phyloP scores from a whole-genome alignment of 1,139 yeast genomes.

The Nakaseomyces nivariensis region DNA sequence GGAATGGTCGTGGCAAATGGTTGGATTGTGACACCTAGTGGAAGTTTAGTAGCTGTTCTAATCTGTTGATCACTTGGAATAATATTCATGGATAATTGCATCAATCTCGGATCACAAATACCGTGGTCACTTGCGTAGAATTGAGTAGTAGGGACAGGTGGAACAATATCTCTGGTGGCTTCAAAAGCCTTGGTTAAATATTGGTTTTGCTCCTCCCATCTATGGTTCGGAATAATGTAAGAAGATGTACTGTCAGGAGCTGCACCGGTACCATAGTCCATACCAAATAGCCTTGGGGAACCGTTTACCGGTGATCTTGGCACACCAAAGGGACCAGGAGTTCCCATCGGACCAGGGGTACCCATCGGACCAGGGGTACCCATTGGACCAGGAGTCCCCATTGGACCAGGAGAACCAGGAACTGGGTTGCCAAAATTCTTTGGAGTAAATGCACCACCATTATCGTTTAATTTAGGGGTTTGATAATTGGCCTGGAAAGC shows the following conservation, averaged over 20 bases:
- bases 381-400: constrained; percentile 4
- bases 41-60: constrained; percentile 63
- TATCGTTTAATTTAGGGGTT: constrained; percentile 5
- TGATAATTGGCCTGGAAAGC: constrained; percentile 4
- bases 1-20: constrained; percentile 64
- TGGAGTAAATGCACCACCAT: constrained; percentile 1
- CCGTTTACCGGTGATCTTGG: constrained; percentile 5
- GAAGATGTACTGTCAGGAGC: constrained; percentile 10
- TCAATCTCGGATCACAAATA: constrained; percentile 68
- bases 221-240: constrained; percentile 46
- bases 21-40: constrained; percentile 68
- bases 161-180: constrained; percentile 65
- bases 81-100: constrained; percentile 72
- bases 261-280: not conserved
- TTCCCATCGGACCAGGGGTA: constrained; percentile 4
- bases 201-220: constrained; percentile 44
- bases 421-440: not conserved
- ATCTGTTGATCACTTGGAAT: constrained; percentile 70
- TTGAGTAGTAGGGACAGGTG: constrained; percentile 75
- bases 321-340: constrained; percentile 5
- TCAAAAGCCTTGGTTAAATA: constrained; percentile 43
- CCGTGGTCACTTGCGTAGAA: constrained; percentile 73
- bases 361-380: not conserved
- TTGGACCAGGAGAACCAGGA: constrained; percentile 5
- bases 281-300: not conserved